Evolutionary conservation across 1,284 basidiomycete genomes (phyloP).

Genomic region (Puccinia hordei): DNA sequence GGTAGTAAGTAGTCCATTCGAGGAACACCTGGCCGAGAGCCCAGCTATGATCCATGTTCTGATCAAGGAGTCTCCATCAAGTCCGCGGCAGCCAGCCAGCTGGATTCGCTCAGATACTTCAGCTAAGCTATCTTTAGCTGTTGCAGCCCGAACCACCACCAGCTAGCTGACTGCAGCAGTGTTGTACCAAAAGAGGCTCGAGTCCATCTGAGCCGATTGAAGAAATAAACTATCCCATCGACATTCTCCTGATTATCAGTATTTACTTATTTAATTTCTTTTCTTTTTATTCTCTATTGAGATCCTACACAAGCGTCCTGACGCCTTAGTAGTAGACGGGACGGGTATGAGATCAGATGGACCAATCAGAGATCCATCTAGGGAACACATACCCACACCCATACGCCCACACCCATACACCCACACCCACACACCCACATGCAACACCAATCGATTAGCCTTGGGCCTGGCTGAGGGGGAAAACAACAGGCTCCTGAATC

Average conservation of each 20-base stretch:
- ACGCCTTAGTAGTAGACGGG: background rate
- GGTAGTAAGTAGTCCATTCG: background rate
- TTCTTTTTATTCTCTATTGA: background rate
- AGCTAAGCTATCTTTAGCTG: background rate
- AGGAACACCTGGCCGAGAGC: background rate
- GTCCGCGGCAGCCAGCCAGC: background rate
- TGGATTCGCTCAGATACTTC: background rate
- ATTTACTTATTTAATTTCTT: background rate
- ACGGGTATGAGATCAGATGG: background rate
- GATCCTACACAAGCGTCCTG: background rate
- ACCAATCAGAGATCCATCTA: background rate
- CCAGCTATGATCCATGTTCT: too few relatives aligned
- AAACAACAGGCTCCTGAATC: conserved; percentile 24
- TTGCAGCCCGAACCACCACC: too few relatives aligned
- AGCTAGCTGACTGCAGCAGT: too few relatives aligned
- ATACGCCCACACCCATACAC: too few relatives aligned
- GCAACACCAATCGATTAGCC: background rate
- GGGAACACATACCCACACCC: too few relatives aligned
- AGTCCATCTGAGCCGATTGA: background rate
- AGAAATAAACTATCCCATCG: background rate
- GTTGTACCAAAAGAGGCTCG: background rate
- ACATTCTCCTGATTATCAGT: too few relatives aligned
- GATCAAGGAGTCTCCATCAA: background rate
- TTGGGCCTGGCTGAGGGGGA: conserved; percentile 13
- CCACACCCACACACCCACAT: background rate